Percentiles rank a stretch among this genome's conserved stretches.
Conservation (phyloP, 306 rosid genomes). For the Biancaea sappan region DNA sequence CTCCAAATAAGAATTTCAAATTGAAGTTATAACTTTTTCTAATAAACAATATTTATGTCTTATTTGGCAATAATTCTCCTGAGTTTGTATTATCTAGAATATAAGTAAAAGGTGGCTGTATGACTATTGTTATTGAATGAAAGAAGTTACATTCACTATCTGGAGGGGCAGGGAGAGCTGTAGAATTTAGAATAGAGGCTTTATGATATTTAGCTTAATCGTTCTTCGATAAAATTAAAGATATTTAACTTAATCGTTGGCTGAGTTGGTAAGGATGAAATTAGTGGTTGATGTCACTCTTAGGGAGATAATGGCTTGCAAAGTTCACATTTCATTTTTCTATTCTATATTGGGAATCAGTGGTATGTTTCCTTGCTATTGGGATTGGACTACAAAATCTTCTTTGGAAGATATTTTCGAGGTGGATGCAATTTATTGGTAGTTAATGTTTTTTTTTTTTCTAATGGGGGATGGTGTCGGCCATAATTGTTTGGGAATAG, state of each 20-base stretch:
- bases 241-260: neutral
- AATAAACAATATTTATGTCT: conserved; percentile 15
- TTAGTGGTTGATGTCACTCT: neutral
- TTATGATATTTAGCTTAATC: neutral
- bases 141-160: conserved; percentile 3
- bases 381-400: neutral
- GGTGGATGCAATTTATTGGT: neutral
- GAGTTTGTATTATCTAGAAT: neutral
- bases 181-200: neutral
- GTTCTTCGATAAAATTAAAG: too few species aligned
- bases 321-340: neutral
- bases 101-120: neutral
- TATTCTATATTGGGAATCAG: neutral
- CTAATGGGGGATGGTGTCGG: neutral
- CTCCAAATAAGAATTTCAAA: conserved; percentile 20
- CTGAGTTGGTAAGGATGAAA: neutral
- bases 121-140: neutral
- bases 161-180: neutral
- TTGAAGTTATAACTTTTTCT: neutral
- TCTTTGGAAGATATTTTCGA: neutral
- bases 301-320: neutral
- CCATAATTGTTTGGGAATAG: neutral
- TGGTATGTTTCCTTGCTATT: neutral
- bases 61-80: neutral
- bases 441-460: neutral